phyloP scores from a whole-genome alignment of 805 yeast genomes.

The Wickerhamiella lipophila region DNA sequence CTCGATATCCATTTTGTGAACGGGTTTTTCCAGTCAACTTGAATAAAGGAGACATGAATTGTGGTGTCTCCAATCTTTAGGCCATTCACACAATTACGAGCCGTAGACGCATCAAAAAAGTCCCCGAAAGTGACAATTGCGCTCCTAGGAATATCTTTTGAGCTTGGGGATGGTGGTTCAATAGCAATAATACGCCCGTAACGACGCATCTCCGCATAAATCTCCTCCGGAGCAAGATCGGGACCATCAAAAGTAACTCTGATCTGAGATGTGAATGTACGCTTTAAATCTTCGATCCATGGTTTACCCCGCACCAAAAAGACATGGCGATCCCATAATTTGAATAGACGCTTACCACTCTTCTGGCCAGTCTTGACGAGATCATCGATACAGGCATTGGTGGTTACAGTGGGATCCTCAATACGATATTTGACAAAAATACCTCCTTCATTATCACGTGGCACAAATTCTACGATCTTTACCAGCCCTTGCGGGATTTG shows the following conservation, averaged over 20 bases:
- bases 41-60: constrained; percentile 62
- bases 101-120: constrained; percentile 62
- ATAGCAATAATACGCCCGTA: constrained; percentile 79
- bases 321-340: constrained; percentile 34
- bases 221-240: constrained; percentile 61
- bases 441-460: constrained; percentile 80
- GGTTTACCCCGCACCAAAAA: constrained; percentile 82
- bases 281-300: constrained; percentile 86
- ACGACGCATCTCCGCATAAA: constrained; percentile 70
- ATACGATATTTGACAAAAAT: constrained; percentile 71
- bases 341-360: constrained; percentile 26
- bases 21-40: constrained; percentile 33
- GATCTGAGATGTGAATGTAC: constrained; percentile 55
- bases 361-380: constrained; percentile 26
- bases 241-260: constrained; percentile 67
- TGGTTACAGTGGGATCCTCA: constrained; percentile 34
- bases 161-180: constrained; percentile 38
- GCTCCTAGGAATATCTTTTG: constrained; percentile 36
- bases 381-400: not conserved
- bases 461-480: constrained; percentile 46
- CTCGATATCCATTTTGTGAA: constrained; percentile 47
- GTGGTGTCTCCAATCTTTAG: constrained; percentile 40
- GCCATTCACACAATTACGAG: constrained; percentile 85
- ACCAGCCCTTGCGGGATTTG: constrained; percentile 26
- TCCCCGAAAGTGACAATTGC: constrained; percentile 46